Conservation (phyloP, 129 eudicot genomes). For the Mikania micrantha region DNA sequence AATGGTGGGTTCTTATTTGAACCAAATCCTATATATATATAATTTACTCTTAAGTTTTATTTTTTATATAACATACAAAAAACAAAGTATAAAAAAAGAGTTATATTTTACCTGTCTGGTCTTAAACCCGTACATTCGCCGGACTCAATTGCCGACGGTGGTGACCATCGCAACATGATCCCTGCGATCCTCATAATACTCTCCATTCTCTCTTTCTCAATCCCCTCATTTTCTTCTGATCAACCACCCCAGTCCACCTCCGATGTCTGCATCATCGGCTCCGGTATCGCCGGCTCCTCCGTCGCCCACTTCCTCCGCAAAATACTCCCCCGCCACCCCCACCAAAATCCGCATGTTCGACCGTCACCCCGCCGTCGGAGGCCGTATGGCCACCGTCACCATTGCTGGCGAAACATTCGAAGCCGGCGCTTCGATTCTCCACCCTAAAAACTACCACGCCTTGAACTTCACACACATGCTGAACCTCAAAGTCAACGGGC, state of each 20-base stretch:
- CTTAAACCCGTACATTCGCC: conserved; percentile 12
- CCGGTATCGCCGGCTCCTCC: conserved; percentile 91
- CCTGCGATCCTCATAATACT: conserved; percentile 17
- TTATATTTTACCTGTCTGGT: too few species aligned
- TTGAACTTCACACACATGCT: conserved; percentile 44
- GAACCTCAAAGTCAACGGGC: conserved; percentile 26
- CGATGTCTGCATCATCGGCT: conserved; percentile 77
- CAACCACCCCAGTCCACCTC: conserved; percentile 15
- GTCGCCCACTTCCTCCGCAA: conserved; percentile 86
- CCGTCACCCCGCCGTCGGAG: conserved; percentile 62
- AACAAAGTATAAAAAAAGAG: too few species aligned
- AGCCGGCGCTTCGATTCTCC: conserved; percentile 91
- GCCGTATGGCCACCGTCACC: conserved; percentile 91
- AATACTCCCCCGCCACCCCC: conserved; percentile 35
- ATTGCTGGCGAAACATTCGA: conserved; percentile 73
- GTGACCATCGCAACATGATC: conserved; percentile 14
- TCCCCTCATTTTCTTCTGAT: conserved; percentile 15
- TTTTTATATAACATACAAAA: too few species aligned
- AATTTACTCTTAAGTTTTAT: too few species aligned
- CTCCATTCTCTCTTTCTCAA: conserved; percentile 18
- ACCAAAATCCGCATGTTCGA: conserved; percentile 59
- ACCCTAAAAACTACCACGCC: conserved; percentile 82
- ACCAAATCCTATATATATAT: too few species aligned
- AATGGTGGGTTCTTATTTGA: too few species aligned
- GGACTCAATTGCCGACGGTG: conserved; percentile 6